Evolutionary conservation across 768 basidiomycete genomes (phyloP).

Genomic region (Glaciozyma antarctica): DNA sequence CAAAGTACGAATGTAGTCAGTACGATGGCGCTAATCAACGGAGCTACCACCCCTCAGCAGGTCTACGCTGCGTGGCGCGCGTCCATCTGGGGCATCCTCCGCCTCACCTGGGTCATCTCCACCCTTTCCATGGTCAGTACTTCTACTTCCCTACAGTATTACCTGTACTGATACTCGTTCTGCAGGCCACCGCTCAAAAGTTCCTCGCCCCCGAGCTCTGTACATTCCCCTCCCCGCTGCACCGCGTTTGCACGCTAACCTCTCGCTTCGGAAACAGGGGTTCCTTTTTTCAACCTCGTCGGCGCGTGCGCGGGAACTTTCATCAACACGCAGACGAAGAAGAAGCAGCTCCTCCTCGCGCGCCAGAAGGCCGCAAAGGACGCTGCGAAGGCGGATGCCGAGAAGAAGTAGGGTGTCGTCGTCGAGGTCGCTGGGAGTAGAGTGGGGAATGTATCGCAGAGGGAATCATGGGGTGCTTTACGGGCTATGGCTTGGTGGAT

Average conservation of each 20-base stretch:
- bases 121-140: conserved; percentile 63
- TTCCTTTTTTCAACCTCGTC: conserved; percentile 64
- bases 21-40: conserved; percentile 74
- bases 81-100: conserved; percentile 14
- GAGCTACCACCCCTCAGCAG: conserved; percentile 58
- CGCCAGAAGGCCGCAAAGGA: conserved; percentile 37
- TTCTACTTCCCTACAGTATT: too few species aligned
- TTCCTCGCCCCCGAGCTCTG: conserved; percentile 59
- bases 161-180: too few species aligned
- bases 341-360: conserved; percentile 40
- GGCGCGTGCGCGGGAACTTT: conserved; percentile 10
- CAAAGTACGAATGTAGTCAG: conserved; percentile 48
- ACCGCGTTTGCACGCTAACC: not conserved
- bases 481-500: too few species aligned
- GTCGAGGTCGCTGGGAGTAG: not conserved
- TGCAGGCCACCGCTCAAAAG: conserved; percentile 54
- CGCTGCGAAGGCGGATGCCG: conserved; percentile 23
- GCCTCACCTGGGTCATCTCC: conserved; percentile 63
- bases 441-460: not conserved
- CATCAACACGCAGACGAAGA: conserved; percentile 59
- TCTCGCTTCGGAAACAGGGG: conserved; percentile 55
- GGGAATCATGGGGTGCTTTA: not conserved
- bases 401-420: conserved; percentile 15
- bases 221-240: not conserved
- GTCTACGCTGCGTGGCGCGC: conserved; percentile 44